These are phyloP conservation scores for Botryobasidium botryosum DNA, from an alignment of 768 basidiomycete genomes.

Conservation along the genomic window DNA sequence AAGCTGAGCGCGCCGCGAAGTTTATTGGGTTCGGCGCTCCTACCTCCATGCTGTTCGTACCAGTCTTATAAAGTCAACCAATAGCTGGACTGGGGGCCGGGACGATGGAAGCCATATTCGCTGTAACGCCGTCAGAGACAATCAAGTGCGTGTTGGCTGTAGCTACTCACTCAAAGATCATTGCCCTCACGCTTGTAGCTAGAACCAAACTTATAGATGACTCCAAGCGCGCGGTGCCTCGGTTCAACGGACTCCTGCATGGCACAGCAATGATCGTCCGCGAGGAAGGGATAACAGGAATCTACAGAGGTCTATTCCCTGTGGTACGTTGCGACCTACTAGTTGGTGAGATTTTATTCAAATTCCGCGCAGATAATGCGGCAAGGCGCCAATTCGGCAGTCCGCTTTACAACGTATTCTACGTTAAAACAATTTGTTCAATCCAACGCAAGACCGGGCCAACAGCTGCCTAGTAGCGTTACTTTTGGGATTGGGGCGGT, in stretches of 20 bases:
- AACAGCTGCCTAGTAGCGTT: slow-evolving; percentile 66
- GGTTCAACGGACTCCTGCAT: slow-evolving; percentile 74
- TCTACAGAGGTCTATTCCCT: slow-evolving; percentile 85
- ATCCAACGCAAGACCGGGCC: slow-evolving; percentile 65
- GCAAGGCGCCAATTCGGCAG: slow-evolving; percentile 94
- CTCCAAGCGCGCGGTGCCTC: slow-evolving; percentile 65
- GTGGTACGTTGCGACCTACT: slow-evolving; percentile 40
- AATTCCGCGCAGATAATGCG: slow-evolving; percentile 61
- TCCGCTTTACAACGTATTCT: slow-evolving; percentile 88
- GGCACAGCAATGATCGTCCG: slow-evolving; percentile 65
- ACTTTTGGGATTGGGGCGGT: slow-evolving; percentile 91
- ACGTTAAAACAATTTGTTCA: slow-evolving; percentile 89
- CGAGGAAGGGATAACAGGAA: slow-evolving; percentile 54
- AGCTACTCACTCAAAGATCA: not conserved
- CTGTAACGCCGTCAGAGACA: slow-evolving; percentile 94
- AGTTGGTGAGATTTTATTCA: not conserved
- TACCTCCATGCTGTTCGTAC: not conserved
- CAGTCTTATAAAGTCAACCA: not conserved
- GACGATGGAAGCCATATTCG: slow-evolving; percentile 80
- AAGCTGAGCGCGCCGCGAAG: slow-evolving; percentile 79
- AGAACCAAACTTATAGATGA: slow-evolving; percentile 98
- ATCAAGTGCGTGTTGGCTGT: slow-evolving; percentile 57
- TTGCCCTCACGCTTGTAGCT: not conserved
- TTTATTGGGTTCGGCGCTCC: slow-evolving; percentile 41
- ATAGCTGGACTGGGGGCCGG: slow-evolving; percentile 46